Base-by-base conservation (phyloP, 495 filamentous ascomycete genomes). In the Acidiella bohemica region DNA sequence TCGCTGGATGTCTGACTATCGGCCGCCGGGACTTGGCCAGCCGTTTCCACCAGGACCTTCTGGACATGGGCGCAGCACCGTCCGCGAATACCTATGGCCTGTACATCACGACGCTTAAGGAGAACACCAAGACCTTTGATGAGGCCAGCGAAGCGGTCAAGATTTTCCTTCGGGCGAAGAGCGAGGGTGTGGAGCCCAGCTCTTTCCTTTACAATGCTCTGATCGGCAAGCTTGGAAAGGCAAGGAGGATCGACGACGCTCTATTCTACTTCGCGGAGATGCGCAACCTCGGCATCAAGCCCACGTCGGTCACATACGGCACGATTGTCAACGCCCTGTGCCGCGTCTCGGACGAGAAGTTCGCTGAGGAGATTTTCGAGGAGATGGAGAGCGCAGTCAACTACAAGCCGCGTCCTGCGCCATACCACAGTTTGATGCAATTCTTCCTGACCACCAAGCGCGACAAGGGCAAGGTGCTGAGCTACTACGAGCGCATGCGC, bases 321-420 rank as follows among this genome's bases (percentile, higher is more conserved):
- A 97, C 90, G 21, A 82, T 97, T 46, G 88, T 97, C 62, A 97
- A 97, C 50, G 90, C 90, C 25, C 73, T 96, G 5, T 94, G 86
- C 67, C 86, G 90, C 44, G 92, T 96, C 41, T 90, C 84, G 54
- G 88, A 97, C 47, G 90, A 96, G 62, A 85, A 86, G 39, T 93
- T 95, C 54, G 90, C 90, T 33, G 90, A 95, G 54, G 83, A 97
- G 60, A 78, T 96, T 51, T 96, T 97, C 58, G 84, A 95, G 51
- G 92, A 97, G 66, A 97, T 97, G 90, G 90, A 97, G 66, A 76
- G 76, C 27, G 93, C 93, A 82, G 82, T 86, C 27, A 96, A 96
- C 66, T 97, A 96, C 75, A 94, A 96, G 67, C 84, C 90, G 28
- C 76, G 90, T 5, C 83, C 92, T 2, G 90, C 90, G 8, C 90